Percentiles rank a stretch among this genome's conserved stretches.
These are phyloP conservation scores for Byssochlamys sp. DNA, from an alignment of 2,329 filamentous ascomycete genomes.

Conservation along the genomic window DNA sequence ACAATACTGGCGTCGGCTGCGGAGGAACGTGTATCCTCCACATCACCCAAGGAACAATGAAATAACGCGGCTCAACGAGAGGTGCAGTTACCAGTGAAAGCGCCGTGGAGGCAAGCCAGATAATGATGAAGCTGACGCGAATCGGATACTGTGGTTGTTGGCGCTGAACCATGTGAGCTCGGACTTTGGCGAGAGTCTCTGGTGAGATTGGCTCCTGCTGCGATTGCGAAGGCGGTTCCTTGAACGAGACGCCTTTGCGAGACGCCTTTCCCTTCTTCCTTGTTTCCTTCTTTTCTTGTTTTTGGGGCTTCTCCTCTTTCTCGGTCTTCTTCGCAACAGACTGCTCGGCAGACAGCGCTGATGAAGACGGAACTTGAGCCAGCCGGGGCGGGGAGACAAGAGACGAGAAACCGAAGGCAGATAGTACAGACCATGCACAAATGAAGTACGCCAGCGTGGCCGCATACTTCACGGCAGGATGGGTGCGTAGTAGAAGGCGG, in stretches of 20 bases:
- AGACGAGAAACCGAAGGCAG: constrained; percentile 45
- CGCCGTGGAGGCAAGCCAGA: constrained; percentile 60
- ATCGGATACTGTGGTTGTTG: constrained; percentile 20
- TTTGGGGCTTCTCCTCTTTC: constrained; percentile 7
- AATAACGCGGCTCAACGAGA: constrained; percentile 89
- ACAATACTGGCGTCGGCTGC: constrained; percentile 22
- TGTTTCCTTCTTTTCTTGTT: constrained; percentile 13
- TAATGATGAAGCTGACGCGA: constrained; percentile 45
- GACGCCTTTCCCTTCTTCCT: constrained; percentile 15
- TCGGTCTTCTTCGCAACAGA: constrained; percentile 8
- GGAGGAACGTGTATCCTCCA: constrained; percentile 71
- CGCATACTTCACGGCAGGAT: constrained; percentile 55
- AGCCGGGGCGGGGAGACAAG: constrained; percentile 11
- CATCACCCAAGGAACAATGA: constrained; percentile 88
- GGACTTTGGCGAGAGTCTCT: constrained; percentile 20
- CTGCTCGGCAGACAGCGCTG: constrained; percentile 9
- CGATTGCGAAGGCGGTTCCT: constrained; percentile 8
- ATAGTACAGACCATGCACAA: constrained; percentile 60
- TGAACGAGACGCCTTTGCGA: not conserved
- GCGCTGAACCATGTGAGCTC: constrained; percentile 20
- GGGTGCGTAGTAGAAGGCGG: constrained; percentile 63
- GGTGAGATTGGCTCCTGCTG: constrained; percentile 16
- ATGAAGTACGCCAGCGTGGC: constrained; percentile 62
- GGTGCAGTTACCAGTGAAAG: constrained; percentile 79
- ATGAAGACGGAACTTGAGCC: constrained; percentile 7